Percentiles rank a stretch among this genome's conserved stretches.
Conservation (phyloP, 2,329 filamentous ascomycete species). For the Tolypocladium pustulatum region DNA sequence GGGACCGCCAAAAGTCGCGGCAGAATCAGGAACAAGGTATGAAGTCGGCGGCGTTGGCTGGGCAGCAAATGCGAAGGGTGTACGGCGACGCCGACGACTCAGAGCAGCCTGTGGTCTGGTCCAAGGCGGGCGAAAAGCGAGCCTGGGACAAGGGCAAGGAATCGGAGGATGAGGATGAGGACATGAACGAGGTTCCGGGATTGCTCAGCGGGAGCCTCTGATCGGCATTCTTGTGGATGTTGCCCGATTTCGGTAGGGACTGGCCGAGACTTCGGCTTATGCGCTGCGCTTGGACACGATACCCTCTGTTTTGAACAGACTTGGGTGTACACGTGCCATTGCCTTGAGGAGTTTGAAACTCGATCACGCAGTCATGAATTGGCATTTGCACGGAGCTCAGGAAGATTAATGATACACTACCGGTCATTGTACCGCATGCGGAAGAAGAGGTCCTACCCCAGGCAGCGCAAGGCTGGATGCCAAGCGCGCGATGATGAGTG, state of each 20-base stretch:
- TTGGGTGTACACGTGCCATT: not conserved
- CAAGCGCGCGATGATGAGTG: not conserved
- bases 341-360: not conserved
- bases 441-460: not conserved
- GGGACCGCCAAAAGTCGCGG: constrained; percentile 71
- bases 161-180: constrained; percentile 2
- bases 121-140: constrained; percentile 52
- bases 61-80: constrained; percentile 53
- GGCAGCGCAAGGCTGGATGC: not conserved
- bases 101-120: constrained; percentile 61
- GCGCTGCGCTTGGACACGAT: not conserved
- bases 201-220: constrained; percentile 7
- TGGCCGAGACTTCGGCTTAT: not conserved
- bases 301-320: not conserved
- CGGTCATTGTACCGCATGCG: not conserved
- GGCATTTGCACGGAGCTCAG: not conserved
- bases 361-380: not conserved
- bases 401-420: not conserved
- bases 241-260: not conserved
- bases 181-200: not conserved
- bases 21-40: constrained; percentile 66
- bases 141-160: constrained; percentile 51
- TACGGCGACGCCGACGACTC: constrained; percentile 50
- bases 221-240: not conserved
- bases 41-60: constrained; percentile 66